These are phyloP conservation scores for Schwanniomyces sp. DNA, from an alignment of 805 yeast genomes.

Conservation along the genomic window DNA sequence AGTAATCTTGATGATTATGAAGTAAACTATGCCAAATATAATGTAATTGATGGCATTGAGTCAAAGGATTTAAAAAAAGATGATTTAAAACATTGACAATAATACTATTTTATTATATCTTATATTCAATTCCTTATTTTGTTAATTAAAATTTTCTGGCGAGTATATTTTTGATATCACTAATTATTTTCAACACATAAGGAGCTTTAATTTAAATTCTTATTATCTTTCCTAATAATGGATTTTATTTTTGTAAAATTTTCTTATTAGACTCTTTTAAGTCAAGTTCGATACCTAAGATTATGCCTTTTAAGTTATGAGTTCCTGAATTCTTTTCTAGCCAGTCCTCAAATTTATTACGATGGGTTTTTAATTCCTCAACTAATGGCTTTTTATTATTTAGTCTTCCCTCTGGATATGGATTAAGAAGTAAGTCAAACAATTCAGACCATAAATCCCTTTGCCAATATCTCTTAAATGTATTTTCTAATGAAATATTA, in stretches of 20 bases:
- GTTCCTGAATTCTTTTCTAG: slow-evolving; percentile 21
- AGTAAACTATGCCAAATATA: slow-evolving; percentile 15
- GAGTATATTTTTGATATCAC: too few relatives aligned
- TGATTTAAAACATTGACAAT: neutral
- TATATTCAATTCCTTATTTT: neutral
- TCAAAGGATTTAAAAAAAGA: neutral
- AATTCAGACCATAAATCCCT: slow-evolving; percentile 66
- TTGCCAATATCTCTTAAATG: slow-evolving; percentile 77
- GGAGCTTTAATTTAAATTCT: neutral
- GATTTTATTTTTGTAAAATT: slow-evolving; percentile 4
- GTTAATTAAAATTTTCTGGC: neutral
- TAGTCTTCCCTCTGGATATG: slow-evolving; percentile 30
- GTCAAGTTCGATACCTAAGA: slow-evolving; percentile 36
- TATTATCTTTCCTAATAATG: neutral
- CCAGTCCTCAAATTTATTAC: slow-evolving; percentile 44
- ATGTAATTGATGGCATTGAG: slow-evolving; percentile 1
- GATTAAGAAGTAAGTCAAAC: slow-evolving; percentile 64
- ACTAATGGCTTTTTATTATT: slow-evolving; percentile 39
- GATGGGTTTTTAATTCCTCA: slow-evolving; percentile 27
- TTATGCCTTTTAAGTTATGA: slow-evolving; percentile 25
- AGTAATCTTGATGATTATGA: slow-evolving; percentile 46
- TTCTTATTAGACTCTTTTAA: slow-evolving; percentile 15
- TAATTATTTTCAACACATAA: too few relatives aligned
- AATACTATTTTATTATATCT: neutral
- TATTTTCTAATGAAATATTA: slow-evolving; percentile 35